phyloP scores from a whole-genome alignment of 2,329 filamentous ascomycete genomes.

The Raffaelea ambrosiae region DNA sequence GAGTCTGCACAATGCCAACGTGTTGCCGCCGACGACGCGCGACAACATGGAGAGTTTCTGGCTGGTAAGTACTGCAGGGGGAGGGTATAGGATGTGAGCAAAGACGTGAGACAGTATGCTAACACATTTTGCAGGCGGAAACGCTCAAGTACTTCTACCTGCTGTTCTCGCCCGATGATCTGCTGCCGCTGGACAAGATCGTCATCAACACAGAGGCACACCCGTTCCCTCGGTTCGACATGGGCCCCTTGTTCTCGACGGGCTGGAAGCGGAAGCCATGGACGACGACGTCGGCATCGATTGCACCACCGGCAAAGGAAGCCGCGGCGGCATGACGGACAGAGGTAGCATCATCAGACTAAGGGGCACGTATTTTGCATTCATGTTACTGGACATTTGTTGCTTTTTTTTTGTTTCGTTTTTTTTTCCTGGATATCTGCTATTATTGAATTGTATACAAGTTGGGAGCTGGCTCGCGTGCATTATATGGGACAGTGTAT shows the following conservation, averaged over 20 bases:
- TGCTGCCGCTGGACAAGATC: conserved; percentile 76
- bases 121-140: conserved; percentile 60
- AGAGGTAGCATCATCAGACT: too few relatives aligned
- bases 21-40: conserved; percentile 56
- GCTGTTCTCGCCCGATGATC: conserved; percentile 74
- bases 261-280: conserved; percentile 66
- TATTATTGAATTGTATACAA: too few relatives aligned
- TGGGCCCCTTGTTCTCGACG: conserved; percentile 67
- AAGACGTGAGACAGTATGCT: background rate
- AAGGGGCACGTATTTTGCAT: background rate
- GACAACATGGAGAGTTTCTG: conserved; percentile 99
- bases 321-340: too few relatives aligned
- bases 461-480: too few relatives aligned
- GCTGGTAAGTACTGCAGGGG: conserved; percentile 54
- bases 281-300: too few relatives aligned
- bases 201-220: conserved; percentile 97
- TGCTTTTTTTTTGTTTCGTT: too few relatives aligned
- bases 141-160: conserved; percentile 98
- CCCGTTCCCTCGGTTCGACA: conserved; percentile 77
- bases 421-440: too few relatives aligned
- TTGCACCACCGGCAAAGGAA: too few relatives aligned
- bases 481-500: too few relatives aligned
- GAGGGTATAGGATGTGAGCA: too few relatives aligned
- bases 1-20: conserved; percentile 66
- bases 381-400: too few relatives aligned